These are phyloP conservation scores for Teratosphaeria destructans DNA, from an alignment of 2,329 filamentous ascomycete species.

Conservation along the genomic window DNA sequence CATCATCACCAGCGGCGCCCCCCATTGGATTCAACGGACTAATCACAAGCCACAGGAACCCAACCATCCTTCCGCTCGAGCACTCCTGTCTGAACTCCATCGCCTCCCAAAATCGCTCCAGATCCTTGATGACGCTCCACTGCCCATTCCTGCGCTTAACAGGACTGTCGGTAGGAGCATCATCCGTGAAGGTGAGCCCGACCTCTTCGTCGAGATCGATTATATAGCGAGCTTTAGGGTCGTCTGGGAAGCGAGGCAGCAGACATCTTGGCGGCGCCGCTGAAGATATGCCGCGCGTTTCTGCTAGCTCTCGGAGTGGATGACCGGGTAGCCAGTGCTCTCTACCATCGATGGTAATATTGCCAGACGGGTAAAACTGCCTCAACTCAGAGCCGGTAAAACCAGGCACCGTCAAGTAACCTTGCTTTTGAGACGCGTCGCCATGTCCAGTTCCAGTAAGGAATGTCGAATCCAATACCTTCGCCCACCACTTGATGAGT, in stretches of 20 bases:
- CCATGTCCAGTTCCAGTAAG: constrained; percentile 14
- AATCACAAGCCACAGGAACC: constrained; percentile 89
- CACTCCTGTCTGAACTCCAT: constrained; percentile 97
- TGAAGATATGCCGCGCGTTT: constrained; percentile 30
- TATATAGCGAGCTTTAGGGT: constrained; percentile 84
- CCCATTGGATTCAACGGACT: constrained; percentile 35
- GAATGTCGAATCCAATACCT: constrained; percentile 68
- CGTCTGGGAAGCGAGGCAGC: constrained; percentile 85
- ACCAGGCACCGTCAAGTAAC: constrained; percentile 78
- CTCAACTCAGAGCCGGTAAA: constrained; percentile 71
- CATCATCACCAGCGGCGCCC: background rate
- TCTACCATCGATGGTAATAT: background rate
- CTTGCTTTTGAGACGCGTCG: constrained; percentile 24
- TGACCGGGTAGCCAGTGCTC: constrained; percentile 49
- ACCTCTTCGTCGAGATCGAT: constrained; percentile 77
- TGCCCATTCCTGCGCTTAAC: constrained; percentile 46
- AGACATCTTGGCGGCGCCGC: constrained; percentile 63
- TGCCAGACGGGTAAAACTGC: constrained; percentile 59
- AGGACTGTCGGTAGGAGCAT: constrained; percentile 23
- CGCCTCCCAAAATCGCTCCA: constrained; percentile 97
- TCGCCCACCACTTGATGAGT: constrained; percentile 93
- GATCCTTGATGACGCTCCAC: constrained; percentile 73
- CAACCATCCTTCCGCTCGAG: constrained; percentile 80
- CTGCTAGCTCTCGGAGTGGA: constrained; percentile 63
- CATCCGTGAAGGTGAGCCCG: constrained; percentile 16